Evolutionary conservation across 208 protist species (phyloP).

Genomic region (Willaertia magna): DNA sequence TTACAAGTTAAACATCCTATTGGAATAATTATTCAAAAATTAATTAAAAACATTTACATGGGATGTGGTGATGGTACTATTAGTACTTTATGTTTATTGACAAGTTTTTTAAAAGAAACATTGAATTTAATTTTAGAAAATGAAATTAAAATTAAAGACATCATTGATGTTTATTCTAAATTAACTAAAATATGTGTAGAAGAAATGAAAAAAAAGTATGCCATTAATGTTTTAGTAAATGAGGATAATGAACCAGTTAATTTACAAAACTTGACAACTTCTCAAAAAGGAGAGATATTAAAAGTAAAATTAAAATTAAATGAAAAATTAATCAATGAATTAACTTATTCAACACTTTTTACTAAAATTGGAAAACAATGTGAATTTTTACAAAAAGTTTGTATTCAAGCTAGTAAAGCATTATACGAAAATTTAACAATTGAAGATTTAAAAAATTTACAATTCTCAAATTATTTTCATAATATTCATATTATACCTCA

Average conservation of each 20-base stretch:
- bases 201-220: neutral
- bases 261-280: no score
- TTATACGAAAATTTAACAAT: neutral
- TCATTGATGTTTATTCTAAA: neutral
- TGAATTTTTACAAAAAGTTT: no score
- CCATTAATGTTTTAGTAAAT: neutral
- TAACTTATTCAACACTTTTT: no score
- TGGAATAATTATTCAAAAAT: neutral
- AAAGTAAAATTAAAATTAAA: no score
- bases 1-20: neutral
- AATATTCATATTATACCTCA: neutral
- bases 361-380: no score
- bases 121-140: neutral
- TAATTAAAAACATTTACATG: neutral
- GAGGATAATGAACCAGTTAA: neutral
- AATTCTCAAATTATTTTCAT: neutral
- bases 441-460: neutral
- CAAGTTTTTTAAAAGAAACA: neutral
- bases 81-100: neutral
- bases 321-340: no score
- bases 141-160: neutral
- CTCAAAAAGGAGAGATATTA: no score
- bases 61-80: neutral
- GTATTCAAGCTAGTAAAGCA: neutral
- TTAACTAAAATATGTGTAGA: neutral